Evolutionary conservation across 345 rosid genomes (phyloP).

Genomic region (Syzygium aromaticum): DNA sequence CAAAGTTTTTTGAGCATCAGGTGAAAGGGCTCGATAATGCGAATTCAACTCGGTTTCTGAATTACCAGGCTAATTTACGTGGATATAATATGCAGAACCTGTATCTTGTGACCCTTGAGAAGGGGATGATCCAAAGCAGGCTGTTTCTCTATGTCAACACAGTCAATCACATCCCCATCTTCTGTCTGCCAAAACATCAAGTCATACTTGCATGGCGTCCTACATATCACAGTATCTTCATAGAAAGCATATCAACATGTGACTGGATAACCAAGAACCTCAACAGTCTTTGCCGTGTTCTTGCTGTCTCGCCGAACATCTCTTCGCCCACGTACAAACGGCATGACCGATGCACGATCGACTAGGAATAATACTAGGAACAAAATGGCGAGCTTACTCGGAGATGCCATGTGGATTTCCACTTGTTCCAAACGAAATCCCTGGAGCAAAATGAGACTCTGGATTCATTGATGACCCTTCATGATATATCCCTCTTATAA

Average conservation of each 20-base stretch:
- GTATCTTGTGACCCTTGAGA: neutral
- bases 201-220: fast-evolving
- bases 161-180: neutral
- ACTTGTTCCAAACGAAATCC: neutral
- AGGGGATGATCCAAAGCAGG: neutral
- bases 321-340: neutral
- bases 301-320: fast-evolving
- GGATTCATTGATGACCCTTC: neutral
- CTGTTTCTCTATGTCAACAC: neutral
- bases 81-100: neutral
- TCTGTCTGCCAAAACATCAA: neutral
- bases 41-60: neutral
- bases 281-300: neutral
- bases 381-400: neutral
- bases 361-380: neutral
- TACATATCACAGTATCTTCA: neutral
- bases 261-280: neutral
- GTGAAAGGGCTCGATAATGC: neutral
- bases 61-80: neutral
- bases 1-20: neutral
- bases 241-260: neutral
- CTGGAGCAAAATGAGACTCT: neutral
- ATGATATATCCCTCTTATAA: neutral
- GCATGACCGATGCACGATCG: fast-evolving
- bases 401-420: neutral